phyloP scores from a whole-genome alignment of 495 filamentous ascomycete species.

The Parathielavia hyrcaniae region DNA sequence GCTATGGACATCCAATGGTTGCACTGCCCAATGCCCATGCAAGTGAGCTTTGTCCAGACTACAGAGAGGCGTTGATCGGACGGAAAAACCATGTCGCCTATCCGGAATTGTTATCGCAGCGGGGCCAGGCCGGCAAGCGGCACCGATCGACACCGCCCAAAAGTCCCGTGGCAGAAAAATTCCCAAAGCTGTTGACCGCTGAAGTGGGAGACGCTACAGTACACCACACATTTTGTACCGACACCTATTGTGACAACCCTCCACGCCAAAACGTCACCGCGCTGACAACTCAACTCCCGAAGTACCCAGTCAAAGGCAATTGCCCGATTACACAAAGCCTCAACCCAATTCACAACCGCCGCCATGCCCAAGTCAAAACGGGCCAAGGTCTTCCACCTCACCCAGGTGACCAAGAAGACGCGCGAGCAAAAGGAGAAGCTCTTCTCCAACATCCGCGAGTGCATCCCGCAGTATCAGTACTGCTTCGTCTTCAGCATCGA shows the following conservation, averaged over 20 bases:
- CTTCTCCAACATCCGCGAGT: constrained; percentile 80
- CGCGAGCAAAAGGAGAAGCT: constrained; percentile 81
- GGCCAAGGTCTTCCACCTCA: constrained; percentile 76
- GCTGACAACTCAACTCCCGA: neutral
- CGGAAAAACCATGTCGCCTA: constrained; percentile 6
- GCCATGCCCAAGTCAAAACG: constrained; percentile 97
- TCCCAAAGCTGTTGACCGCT: neutral
- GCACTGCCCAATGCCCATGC: no score
- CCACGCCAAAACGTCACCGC: neutral
- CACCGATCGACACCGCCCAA: constrained; percentile 21
- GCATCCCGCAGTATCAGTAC: constrained; percentile 76
- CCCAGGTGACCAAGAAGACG: constrained; percentile 84
- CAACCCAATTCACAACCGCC: constrained; percentile 15
- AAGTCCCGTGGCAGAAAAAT: constrained; percentile 26
- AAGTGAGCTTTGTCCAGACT: neutral
- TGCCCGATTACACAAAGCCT: neutral
- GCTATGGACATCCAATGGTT: no score
- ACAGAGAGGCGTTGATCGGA: neutral
- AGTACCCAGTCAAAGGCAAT: no score
- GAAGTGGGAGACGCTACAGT: neutral
- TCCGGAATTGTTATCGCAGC: neutral
- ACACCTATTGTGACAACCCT: neutral
- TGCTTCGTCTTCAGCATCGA: constrained; percentile 89
- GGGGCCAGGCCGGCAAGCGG: constrained; percentile 8
- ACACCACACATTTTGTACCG: no score